Base-by-base conservation (phyloP, 306 rosid genomes). In the Cercis canadensis region DNA sequence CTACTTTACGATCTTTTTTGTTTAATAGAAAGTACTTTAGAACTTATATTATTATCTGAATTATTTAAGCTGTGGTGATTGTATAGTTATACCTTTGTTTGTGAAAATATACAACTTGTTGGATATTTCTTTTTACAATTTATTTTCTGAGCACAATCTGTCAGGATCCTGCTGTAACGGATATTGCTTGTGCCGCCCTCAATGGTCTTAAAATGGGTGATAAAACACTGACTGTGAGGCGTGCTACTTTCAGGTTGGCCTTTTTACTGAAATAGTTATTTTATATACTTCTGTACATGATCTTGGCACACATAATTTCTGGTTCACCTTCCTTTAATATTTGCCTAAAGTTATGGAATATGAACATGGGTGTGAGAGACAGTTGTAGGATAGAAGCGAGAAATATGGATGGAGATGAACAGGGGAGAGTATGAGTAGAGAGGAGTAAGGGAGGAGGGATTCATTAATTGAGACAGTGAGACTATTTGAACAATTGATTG, bases 121-220 rank as follows among this genome's bases (percentile, higher is more conserved):
- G 34, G 31, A 41, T 75, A 43, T 60, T 45, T 62, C 57, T 70
- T 43, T 57, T 40, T 44, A 58, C 56, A 46, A 62, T 60, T 70
- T 47, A 43, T 66, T 67, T 58, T 67, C 54, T 65, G 61, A 83
- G 49, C 57, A 45, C 75, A 70, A 78, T 49, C 56, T 73, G 51
- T 74, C 87, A 90, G 89, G 94, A 87, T 83, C 89, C 89, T 50
- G 66, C 92, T 4, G 96, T 90, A 69, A 90, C 94, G 11, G 96
- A 87, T 69, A 55, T 87, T 31, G 96, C 96, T 13, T 90, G 94
- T 67, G 92, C 87, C 39, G 86, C 94, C 71, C 94, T 90, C 41
- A 90, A 81, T 59, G 94, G 94, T 56, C 80, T 90, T 64, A 90
- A 90, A 84, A 86, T 90, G 96, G 96, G 96, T 36, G 96, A 90